Evolutionary conservation across 2,329 filamentous ascomycete species (phyloP).

Genomic region (Xylogone sp.): DNA sequence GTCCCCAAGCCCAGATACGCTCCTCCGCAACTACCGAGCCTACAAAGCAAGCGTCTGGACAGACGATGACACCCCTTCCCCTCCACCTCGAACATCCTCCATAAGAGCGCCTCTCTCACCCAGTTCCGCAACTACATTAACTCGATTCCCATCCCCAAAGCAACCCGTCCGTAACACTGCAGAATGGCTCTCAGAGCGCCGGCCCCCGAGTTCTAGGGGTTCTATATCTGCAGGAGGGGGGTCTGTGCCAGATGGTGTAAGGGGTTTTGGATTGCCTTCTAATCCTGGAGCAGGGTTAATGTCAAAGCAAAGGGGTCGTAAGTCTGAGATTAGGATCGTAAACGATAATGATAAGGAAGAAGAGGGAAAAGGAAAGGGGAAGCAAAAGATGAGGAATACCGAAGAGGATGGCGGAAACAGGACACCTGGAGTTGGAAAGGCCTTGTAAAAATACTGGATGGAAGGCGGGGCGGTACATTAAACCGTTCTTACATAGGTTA

Average conservation of each 20-base stretch:
- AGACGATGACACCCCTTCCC: constrained; percentile 15
- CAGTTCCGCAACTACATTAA: constrained; percentile 1
- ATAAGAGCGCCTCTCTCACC: too few species aligned
- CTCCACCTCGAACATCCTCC: not conserved
- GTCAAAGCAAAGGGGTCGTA: constrained; percentile 3
- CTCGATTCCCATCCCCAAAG: constrained; percentile 9
- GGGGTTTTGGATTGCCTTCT: constrained; percentile 1
- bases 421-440: constrained; percentile 14
- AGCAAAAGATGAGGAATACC: not conserved
- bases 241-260: not conserved
- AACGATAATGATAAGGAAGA: constrained; percentile 5
- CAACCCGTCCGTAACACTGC: constrained; percentile 12
- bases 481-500: not conserved
- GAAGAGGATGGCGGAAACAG: not conserved
- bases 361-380: not conserved
- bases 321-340: constrained; percentile 2
- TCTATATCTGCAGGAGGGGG: not conserved
- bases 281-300: constrained; percentile 8
- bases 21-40: constrained; percentile 9
- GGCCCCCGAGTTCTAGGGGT: not conserved
- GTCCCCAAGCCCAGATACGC: constrained; percentile 2
- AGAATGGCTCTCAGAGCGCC: constrained; percentile 11
- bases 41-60: constrained; percentile 24
- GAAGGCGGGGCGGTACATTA: not conserved
- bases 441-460: constrained; percentile 14